These are phyloP conservation scores for Populus alba DNA, from an alignment of 345 rosid genomes.

Conservation along the genomic window DNA sequence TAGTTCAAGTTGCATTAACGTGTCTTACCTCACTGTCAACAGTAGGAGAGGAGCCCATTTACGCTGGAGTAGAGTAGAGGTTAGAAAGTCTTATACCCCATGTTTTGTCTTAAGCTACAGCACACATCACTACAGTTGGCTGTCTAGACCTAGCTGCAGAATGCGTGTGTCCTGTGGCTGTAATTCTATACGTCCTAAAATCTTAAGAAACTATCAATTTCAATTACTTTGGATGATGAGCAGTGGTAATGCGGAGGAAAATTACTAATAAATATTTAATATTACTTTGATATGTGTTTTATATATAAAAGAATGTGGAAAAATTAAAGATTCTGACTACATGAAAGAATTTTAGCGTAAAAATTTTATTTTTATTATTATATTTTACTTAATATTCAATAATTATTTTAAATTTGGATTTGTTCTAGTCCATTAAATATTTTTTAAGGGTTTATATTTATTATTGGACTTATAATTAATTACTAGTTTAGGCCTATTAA, in stretches of 20 bases:
- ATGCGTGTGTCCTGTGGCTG: not conserved
- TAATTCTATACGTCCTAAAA: not conserved
- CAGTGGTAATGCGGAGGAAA: too few species aligned
- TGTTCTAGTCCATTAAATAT: accelerated
- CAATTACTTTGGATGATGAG: not conserved
- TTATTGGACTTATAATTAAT: accelerated
- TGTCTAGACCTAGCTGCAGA: not conserved
- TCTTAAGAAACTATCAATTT: not conserved
- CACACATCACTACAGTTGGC: not conserved
- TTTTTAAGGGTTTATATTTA: too few species aligned
- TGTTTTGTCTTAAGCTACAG: not conserved
- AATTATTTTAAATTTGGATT: too few species aligned
- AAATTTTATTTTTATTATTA: too few species aligned
- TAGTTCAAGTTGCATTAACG: not conserved
- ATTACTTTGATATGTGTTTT: accelerated
- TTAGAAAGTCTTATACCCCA: not conserved
- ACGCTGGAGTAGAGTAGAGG: not conserved
- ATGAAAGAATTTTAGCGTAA: too few species aligned
- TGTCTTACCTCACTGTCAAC: too few species aligned
- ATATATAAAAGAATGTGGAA: too few species aligned
- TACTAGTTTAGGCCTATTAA: too few species aligned
- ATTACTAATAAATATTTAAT: too few species aligned
- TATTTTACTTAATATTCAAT: too few species aligned
- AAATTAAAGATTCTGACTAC: too few species aligned
- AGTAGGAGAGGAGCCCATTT: too few species aligned